These are phyloP conservation scores for Myxozyma monticola DNA, from an alignment of 805 yeast genomes.

Conservation along the genomic window DNA sequence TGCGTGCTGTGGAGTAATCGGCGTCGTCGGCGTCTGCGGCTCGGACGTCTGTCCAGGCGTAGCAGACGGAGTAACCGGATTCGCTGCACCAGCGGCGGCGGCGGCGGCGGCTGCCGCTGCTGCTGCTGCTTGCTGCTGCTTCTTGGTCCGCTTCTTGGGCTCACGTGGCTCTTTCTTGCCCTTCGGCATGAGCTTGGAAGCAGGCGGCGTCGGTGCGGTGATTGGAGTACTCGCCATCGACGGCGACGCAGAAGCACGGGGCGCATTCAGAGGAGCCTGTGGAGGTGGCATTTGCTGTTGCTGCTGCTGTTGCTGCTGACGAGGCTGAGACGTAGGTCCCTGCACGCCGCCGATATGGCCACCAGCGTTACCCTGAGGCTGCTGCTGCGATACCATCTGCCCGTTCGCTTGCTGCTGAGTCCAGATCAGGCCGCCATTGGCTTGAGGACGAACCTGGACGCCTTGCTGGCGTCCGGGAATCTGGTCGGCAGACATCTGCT, in stretches of 20 bases:
- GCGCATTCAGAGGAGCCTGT: conserved; percentile 17
- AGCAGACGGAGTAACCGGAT: conserved; percentile 27
- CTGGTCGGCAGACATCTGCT: conserved; percentile 6
- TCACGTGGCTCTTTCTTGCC: conserved; percentile 28
- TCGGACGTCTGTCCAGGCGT: conserved; percentile 30
- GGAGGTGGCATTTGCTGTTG: conserved; percentile 30
- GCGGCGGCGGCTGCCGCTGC: conserved; percentile 25
- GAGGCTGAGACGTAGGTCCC: conserved; percentile 6
- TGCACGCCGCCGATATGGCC: background rate
- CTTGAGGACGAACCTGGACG: conserved; percentile 5
- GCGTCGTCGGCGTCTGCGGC: conserved; percentile 33
- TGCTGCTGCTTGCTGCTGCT: conserved; percentile 21
- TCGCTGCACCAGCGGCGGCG: conserved; percentile 10
- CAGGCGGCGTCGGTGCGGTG: conserved; percentile 30
- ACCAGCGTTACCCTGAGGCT: background rate
- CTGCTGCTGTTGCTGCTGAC: conserved; percentile 21
- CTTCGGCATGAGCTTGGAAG: conserved; percentile 19
- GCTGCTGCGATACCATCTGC: background rate
- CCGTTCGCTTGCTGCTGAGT: conserved; percentile 11
- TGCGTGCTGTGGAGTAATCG: conserved; percentile 31
- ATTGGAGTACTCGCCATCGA: conserved; percentile 21
- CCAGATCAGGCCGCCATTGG: conserved; percentile 19
- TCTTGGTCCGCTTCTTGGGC: conserved; percentile 22
- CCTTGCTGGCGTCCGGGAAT: conserved; percentile 9
- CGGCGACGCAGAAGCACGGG: conserved; percentile 22